Evolutionary conservation across 805 yeast species (phyloP), one percentile per base, ranked within the genome.

Genomic region (Hanseniaspora guilliermondii): DNA sequence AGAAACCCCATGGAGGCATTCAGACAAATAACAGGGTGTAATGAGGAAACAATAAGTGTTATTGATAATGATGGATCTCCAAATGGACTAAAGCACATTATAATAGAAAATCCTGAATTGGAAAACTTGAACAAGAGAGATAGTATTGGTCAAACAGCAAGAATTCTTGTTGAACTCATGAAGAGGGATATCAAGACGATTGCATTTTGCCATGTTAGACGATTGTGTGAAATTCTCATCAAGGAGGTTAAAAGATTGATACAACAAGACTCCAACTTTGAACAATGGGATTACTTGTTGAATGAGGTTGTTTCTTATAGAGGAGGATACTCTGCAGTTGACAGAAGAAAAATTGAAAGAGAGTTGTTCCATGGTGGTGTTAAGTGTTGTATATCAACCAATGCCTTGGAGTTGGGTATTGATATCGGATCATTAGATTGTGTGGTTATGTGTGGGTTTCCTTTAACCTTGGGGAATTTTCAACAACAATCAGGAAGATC

Each of bases 401-500:
- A 89, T 67, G 98, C 99, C 0, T 70, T 93, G 56, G 99, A 93
- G 64, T 75, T 93, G 47, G 99, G 99, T 56, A 86, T 93, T 50
- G 98, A 93, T 72, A 84, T 93, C 58, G 95, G 97, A 49, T 85
- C 84, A 14, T 71, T 93, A 47, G 98, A 93, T 67, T 88, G 95
- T 0, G 97, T 89, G 0, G 69, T 93, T 2, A 80, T 88, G 70
- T 87, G 95, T 62, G 97, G 97, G 0, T 93, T 93, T 58, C 99
- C 99, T 0, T 71, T 80, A 21, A 85, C 95, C 53, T 75, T 88
- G 56, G 82, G 94, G 49, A 87, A 87, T 58, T 78, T 93, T 64
- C 87, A 89, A 61, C 99, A 93, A 68, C 98, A 93, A 64, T 83
- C 93, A 71, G 99, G 99, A 37, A 76, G 99, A 63, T 97, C 96